A percentile compares a stretch with the other conserved stretches of the same genome.
phyloP scores from a whole-genome alignment of 2,329 filamentous ascomycete species.

The Leptographium galeiforme region DNA sequence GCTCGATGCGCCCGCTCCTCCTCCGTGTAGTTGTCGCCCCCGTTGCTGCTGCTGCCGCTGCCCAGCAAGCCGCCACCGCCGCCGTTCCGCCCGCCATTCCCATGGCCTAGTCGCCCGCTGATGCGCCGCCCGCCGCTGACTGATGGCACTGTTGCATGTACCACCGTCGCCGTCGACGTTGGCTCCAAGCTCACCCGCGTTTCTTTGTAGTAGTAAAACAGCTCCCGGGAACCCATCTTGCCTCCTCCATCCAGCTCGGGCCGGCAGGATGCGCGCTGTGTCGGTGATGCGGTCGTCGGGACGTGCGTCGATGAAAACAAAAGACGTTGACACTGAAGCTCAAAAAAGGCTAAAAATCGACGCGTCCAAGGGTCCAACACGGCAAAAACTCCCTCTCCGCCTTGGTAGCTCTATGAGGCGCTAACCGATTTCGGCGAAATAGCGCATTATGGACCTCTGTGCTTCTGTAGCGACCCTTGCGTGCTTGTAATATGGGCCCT shows the following conservation, averaged over 20 bases:
- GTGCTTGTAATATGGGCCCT: too few species aligned
- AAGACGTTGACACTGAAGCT: not conserved
- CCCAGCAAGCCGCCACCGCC: slow-evolving; percentile 12
- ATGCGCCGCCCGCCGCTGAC: slow-evolving; percentile 20
- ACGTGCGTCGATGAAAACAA: not conserved
- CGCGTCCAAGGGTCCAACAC: slow-evolving; percentile 2
- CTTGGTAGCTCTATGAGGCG: not conserved
- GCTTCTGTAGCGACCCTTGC: not conserved
- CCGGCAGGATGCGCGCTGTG: not conserved
- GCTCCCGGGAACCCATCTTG: slow-evolving; percentile 51
- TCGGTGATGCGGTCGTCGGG: not conserved
- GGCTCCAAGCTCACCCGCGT: slow-evolving; percentile 73
- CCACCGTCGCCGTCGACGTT: slow-evolving; percentile 51
- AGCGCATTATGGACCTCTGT: not conserved
- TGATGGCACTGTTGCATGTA: slow-evolving; percentile 55
- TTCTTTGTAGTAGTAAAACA: slow-evolving; percentile 68
- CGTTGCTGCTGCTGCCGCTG: slow-evolving; percentile 16
- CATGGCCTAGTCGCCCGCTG: not conserved
- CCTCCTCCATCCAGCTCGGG: slow-evolving; percentile 40
- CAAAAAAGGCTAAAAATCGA: slow-evolving; percentile 4
- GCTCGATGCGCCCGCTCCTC: slow-evolving; percentile 56
- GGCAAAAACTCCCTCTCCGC: slow-evolving; percentile 3
- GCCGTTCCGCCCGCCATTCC: slow-evolving; percentile 1
- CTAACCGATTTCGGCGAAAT: slow-evolving; percentile 3
- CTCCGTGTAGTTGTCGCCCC: slow-evolving; percentile 40